Conservation (phyloP, 1,284 basidiomycete species). For the Ganoderma meredithae region DNA sequence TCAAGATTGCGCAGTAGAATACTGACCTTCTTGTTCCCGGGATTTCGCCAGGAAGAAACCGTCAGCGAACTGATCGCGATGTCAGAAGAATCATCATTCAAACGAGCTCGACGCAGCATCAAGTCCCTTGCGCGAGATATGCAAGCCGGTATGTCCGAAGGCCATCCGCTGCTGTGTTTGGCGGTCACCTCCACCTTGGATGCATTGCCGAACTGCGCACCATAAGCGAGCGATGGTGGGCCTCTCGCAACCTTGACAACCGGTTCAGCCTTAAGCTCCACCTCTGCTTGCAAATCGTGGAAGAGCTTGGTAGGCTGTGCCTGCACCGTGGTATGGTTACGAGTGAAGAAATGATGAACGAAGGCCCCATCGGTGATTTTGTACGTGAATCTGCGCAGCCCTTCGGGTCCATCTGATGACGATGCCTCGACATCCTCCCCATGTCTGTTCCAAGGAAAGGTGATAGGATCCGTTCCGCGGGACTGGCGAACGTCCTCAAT, state of each 20-base stretch:
- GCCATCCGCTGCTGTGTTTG: constrained; percentile 2
- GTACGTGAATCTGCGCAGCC: constrained; percentile 43
- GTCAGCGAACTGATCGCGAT: constrained; percentile 40
- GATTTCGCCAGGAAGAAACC: constrained; percentile 43
- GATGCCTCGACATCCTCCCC: constrained; percentile 33
- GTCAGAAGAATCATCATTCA: constrained; percentile 24
- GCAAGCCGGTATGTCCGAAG: constrained; percentile 38
- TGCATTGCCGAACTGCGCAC: not conserved
- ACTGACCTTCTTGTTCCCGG: constrained; percentile 46
- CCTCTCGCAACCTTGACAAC: constrained; percentile 1
- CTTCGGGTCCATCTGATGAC: constrained; percentile 36
- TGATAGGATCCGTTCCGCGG: constrained; percentile 37
- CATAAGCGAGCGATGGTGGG: constrained; percentile 4
- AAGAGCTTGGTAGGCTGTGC: constrained; percentile 42
- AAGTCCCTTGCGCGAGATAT: constrained; percentile 32
- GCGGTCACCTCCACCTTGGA: not conserved
- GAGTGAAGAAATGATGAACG: constrained; percentile 49
- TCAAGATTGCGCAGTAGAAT: not conserved
- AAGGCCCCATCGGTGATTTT: constrained; percentile 31
- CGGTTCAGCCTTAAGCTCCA: constrained; percentile 34
- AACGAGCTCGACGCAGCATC: constrained; percentile 29
- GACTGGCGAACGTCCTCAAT: constrained; percentile 42
- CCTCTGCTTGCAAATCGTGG: constrained; percentile 42
- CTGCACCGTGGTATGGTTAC: constrained; percentile 45
- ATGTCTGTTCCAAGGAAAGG: constrained; percentile 40